Conservation (phyloP, 768 basidiomycete species). For the Xerocomus spinulosus region DNA sequence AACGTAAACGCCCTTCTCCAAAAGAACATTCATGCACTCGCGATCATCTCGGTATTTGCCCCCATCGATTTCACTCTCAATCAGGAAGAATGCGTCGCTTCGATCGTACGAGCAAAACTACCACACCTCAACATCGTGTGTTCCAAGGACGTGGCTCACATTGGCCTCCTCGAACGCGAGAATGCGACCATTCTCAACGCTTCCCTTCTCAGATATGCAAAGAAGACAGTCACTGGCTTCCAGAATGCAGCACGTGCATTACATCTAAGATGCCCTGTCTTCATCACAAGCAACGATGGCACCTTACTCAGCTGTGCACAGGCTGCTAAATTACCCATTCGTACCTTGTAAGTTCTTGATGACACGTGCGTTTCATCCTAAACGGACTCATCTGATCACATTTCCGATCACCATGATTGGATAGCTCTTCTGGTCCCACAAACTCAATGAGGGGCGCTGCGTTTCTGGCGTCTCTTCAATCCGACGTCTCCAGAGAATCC, state of each 20-base stretch:
- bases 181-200: constrained; percentile 68
- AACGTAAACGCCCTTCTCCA: constrained; percentile 1
- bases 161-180: constrained; percentile 60
- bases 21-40: constrained; percentile 33
- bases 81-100: constrained; percentile 46
- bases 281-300: constrained; percentile 59
- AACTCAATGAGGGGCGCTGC: constrained; percentile 70
- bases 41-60: constrained; percentile 46
- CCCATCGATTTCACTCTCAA: constrained; percentile 41
- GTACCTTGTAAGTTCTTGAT: constrained; percentile 44
- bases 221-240: constrained; percentile 51
- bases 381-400: neutral
- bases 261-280: constrained; percentile 45
- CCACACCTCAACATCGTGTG: constrained; percentile 45
- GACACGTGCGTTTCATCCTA: constrained; percentile 6
- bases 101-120: constrained; percentile 39
- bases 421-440: constrained; percentile 50
- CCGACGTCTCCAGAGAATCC: constrained; percentile 30
- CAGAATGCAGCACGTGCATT: constrained; percentile 45
- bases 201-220: constrained; percentile 56
- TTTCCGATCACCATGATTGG: constrained; percentile 5
- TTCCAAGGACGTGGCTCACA: constrained; percentile 53
- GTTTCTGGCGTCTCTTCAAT: constrained; percentile 47
- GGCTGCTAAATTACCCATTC: constrained; percentile 55
- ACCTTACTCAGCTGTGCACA: constrained; percentile 46